A percentile compares a stretch with the other conserved stretches of the same genome.
phyloP scores from a whole-genome alignment of 2,329 filamentous ascomycete genomes.

The Claviceps arundinis region DNA sequence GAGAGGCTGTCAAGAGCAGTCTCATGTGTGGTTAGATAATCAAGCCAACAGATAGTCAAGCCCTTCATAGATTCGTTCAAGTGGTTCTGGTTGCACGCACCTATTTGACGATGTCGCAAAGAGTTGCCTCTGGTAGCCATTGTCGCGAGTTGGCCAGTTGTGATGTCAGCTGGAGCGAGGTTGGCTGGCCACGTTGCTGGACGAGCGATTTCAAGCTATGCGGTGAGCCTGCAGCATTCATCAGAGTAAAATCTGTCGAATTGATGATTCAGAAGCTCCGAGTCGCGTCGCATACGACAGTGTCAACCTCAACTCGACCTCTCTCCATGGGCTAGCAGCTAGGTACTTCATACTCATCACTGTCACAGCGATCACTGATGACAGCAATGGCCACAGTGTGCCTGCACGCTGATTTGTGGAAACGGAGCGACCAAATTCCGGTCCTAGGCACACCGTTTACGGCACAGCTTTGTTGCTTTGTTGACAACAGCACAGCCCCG shows the following conservation, averaged over 20 bases:
- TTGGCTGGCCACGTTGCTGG: neutral
- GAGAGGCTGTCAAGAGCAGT: slow-evolving; percentile 49
- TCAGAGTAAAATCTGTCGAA: neutral
- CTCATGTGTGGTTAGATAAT: slow-evolving; percentile 1
- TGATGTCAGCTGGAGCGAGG: neutral
- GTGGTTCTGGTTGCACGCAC: slow-evolving; percentile 15
- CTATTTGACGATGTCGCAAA: slow-evolving; percentile 38
- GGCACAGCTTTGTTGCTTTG: too few species aligned
- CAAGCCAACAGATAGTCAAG: neutral
- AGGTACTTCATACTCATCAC: too few species aligned
- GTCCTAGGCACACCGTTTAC: neutral
- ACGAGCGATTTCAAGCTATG: neutral
- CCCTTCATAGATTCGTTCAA: neutral
- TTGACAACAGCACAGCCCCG: too few species aligned
- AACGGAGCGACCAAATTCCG: slow-evolving; percentile 11
- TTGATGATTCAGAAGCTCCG: neutral
- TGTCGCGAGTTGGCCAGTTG: slow-evolving; percentile 8
- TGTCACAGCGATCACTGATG: neutral
- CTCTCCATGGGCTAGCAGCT: too few species aligned
- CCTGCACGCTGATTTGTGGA: slow-evolving; percentile 1
- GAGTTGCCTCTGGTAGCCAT: slow-evolving; percentile 35
- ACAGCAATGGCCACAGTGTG: slow-evolving; percentile 4
- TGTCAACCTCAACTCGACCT: neutral
- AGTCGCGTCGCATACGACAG: neutral
- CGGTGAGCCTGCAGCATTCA: neutral